Evolutionary conservation across 2,329 filamentous ascomycete species (phyloP), one percentile per base, ranked within the genome.

Genomic region (Clarireedia homoeocarpa): DNA sequence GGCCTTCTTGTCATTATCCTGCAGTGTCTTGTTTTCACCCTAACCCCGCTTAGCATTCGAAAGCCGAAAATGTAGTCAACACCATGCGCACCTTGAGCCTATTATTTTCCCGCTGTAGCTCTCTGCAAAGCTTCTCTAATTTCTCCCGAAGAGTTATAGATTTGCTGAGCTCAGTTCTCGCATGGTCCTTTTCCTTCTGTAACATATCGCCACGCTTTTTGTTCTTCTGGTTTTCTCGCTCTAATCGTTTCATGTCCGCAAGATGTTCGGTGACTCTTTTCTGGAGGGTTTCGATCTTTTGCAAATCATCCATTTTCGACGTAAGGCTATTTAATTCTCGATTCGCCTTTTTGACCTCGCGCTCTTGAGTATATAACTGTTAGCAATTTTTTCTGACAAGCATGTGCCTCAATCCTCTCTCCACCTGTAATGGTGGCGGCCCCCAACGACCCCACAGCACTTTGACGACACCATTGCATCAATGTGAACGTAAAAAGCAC

Each of bases 61-160:
- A 38, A 54, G 51, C 23, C 26, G 36, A 36, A 52, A 49, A 62
- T 48, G 15, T 24, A 40, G 34, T 17, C 42, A 54, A 34, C 34
- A 54, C 12, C 48, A 54, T 54, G 52, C 66, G 53, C 72, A 94
- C 89, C 86, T 97, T 97, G 62, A 99, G 84, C 74, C 95, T 95
- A 73, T 97, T 97, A 72, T 99, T 99, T 69, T 99, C 94, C 66
- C 92, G 88, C 59, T 95, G 94, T 55, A 99, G 79, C 71, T 99
- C 94, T 56, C 94, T 80, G 66, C 91, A 96, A 34, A 99, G 77
- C 70, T 97, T 99, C 73, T 99, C 94, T 47, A 99, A 77, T 73
- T 97, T 97, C 71, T 97, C 91, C 71, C 95, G 96, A 69, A 97
- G 83, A 1, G 86, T 88, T 20, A 88, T 85, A 23, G 91, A 92